Evolutionary conservation across 352 stramenopile species (phyloP), one percentile per base, ranked within the genome.

Genomic region (Phytophthora constricta): DNA sequence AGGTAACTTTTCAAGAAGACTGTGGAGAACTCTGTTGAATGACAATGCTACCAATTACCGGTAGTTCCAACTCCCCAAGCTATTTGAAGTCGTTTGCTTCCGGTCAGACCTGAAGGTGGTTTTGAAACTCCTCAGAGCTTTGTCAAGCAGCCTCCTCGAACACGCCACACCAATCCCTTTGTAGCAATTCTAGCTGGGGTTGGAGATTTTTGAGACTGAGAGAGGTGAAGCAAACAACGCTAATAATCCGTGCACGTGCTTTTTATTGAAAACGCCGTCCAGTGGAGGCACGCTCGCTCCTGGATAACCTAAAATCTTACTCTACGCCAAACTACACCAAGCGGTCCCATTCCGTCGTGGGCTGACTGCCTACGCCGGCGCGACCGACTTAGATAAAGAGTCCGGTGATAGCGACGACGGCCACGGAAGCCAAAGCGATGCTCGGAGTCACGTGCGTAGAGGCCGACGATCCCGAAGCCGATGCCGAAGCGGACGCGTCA

Each of bases 351-450:
- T 74, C 55, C 55, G 48, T 70, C 54, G 60, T 74, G 65, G 59
- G 65, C 28, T 49, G 20, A 34, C 26, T 46, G 54, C 60, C 28
- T 54, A 60, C 45, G 37, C 20, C 22, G 9, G 19, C 25, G 39
- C 46, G 37, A 70, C 31, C 16, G 50, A 25, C 58, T 72, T 70
- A 76, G 58, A 76, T 59, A 69, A 76, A 73, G 48, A 73, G 49
- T 65, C 58, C 64, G 33, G 58, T 66, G 34, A 76, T 70, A 26
- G 43, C 58, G 26, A 73, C 50, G 23, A 46, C 49, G 10, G 64
- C 58, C 33, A 67, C 48, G 47, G 63, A 62, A 8, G 49, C 64
- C 19, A 70, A 41, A 16, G 63, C 68, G 34, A 76, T 58, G 48
- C 58, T 69, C 14, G 68, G 42, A 11, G 27, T 54, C 42, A 70